Evolutionary conservation across 148 eudicot genomes (phyloP), one percentile per base, ranked within the genome.

Genomic region (Camellia lanceoleosa): DNA sequence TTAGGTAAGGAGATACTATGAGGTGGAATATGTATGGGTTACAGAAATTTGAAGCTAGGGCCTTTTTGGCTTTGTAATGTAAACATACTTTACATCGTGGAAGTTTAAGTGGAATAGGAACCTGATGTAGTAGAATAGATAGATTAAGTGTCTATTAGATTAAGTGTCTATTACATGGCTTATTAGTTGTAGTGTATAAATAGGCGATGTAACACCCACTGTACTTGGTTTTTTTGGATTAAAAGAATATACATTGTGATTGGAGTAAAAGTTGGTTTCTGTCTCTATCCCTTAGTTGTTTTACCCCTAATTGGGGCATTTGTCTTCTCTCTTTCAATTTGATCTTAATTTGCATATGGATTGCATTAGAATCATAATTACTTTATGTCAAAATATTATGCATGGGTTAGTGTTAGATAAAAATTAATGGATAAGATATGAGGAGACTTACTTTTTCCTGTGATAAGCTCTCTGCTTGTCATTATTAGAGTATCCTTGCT

Each of bases 391-490:
- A 65, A 49, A 44, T 72, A 51, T 60, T 44, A 47, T 30, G 6
- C 23, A 51, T 43, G 19, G 15, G 16, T 51, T 41, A 46, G 62
- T 23, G 51, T 13, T 41, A 67, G 55, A 43, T 38, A 12, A 67
- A 30, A 74, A 64, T 10, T 49, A 71, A 18, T 59, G 69, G 18
- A 63, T 4, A 83, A 30, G 8, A 78, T 18, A 71, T n/a, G 63
- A 59, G 70, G 71, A 56, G 23, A 86, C 97, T 70, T 70, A 96
- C 99, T 92, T 89, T 87, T 91, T 77, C 99, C 99, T 49, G 89
- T 88, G 47, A 96, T 87, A 79, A 96, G 98, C 77, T 88, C 84
- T 75, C 99, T 87, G 74, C 98, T 96, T 73, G 99, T 93, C 95
- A 96, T 85, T 82, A 96, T 84, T 51, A 96, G 89, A 76, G 98